Base-by-base conservation (phyloP, 495 filamentous ascomycete genomes). In the Extremus antarcticus region DNA sequence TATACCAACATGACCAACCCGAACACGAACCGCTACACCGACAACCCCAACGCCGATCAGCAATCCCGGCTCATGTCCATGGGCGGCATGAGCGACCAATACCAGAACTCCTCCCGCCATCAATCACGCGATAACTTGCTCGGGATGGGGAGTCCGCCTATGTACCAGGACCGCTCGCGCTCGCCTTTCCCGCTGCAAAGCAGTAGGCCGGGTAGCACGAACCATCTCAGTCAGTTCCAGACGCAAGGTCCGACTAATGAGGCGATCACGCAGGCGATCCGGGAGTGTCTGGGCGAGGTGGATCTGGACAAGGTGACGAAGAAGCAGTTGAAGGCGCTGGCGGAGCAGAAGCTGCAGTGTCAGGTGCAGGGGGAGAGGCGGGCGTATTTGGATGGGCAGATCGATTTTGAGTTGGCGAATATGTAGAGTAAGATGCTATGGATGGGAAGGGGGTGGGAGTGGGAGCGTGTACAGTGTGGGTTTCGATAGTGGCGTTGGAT, bases 251-350 rank as follows among this genome's bases (percentile, higher is more conserved):
- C 87, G 2, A 85, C 88, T 53, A 82, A 86, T 50, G 71, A 70
- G 55, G 65, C 73, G 10, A 96, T 98, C 54, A 74, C 86, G 41
- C 87, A 94, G 51, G 85, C 86, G 11, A 88, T 97, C 56, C 85
- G 87, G 60, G 69, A 73, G 48, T 89, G 88, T 64, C 73, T 98
- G 56, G 71, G 78, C n/a, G 91, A 95, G 64, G 90, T 95, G 1
- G 90, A 98, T 71, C 71, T 98, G 20, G 92, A 98, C 67, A 90
- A 76, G 16, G 88, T 98, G 29, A 98, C 92, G 17, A 98, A 70
- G 64, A 70, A 97, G 73, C 92, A 97, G 76, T 76, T 83, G 75
- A 72, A 72, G 73, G 90, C 86, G 13, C 76, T 96, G 47, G 89
- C 94, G 23, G 92, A 98, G 73, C 88, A 94, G 70, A 77, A 89